A percentile compares a stretch with the other conserved stretches of the same genome.
These are phyloP conservation scores for Trichoderma sp. DNA, from an alignment of 2,329 filamentous ascomycete species.

Conservation along the genomic window DNA sequence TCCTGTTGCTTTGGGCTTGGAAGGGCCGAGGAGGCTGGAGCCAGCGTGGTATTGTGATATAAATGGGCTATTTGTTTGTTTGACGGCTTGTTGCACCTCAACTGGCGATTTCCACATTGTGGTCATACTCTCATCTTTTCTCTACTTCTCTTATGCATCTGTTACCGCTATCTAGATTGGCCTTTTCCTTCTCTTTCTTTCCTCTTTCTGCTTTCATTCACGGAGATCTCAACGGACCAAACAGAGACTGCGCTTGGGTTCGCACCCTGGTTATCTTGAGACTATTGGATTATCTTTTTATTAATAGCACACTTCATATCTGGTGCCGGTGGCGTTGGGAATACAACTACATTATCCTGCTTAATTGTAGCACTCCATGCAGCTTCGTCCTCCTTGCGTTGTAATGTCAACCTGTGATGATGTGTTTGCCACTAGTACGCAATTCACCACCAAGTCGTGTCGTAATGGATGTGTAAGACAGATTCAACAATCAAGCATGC, in stretches of 20 bases:
- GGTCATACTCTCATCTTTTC: not conserved
- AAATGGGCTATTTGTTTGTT: conserved; percentile 21
- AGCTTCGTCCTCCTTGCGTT: not conserved
- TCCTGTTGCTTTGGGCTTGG: conserved; percentile 77
- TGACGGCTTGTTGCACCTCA: not conserved
- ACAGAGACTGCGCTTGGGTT: not conserved
- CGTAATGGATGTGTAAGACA: not conserved
- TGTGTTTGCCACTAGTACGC: too few species aligned
- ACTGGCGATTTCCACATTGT: not conserved
- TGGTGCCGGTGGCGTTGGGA: not conserved
- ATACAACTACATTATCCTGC: not conserved
- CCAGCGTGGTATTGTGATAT: conserved; percentile 70
- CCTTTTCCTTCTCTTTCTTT: not conserved
- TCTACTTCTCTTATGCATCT: not conserved
- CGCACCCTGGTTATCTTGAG: not conserved
- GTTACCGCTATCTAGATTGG: not conserved
- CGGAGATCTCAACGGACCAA: not conserved
- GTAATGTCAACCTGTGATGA: not conserved
- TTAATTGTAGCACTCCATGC: not conserved
- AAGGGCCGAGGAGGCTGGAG: conserved; percentile 75
- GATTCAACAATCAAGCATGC: not conserved
- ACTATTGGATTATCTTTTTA: not conserved
- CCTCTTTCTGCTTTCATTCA: not conserved
- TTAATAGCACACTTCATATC: not conserved
- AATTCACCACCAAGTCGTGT: not conserved